A percentile compares a stretch with the other conserved stretches of the same genome.
Conservation (phyloP, 2,329 filamentous ascomycete species). For the Sarocladium oryzae region DNA sequence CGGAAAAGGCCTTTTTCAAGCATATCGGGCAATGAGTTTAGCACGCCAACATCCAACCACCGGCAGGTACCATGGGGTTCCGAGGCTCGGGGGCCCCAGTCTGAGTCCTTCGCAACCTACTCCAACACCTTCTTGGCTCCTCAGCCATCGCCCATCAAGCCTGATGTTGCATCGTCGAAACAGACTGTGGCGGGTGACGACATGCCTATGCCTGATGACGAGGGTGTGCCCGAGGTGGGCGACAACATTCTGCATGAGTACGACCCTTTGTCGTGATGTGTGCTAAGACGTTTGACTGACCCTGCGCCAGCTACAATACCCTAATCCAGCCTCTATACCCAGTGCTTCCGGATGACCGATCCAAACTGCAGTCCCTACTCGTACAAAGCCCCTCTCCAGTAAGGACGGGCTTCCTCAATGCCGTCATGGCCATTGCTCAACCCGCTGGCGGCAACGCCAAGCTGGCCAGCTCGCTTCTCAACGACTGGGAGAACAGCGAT, state of each 20-base stretch:
- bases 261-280: constrained; percentile 14
- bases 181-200: constrained; percentile 29
- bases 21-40: constrained; percentile 36
- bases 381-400: constrained; percentile 48
- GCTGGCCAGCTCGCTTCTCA: constrained; percentile 39
- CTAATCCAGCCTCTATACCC: constrained; percentile 62
- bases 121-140: constrained; percentile 38
- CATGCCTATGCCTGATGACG: constrained; percentile 25
- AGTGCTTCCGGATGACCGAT: constrained; percentile 52
- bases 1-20: constrained; percentile 44
- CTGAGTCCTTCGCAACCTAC: constrained; percentile 27
- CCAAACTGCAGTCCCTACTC: constrained; percentile 49
- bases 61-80: constrained; percentile 41
- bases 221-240: constrained; percentile 31
- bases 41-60: constrained; percentile 29
- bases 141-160: constrained; percentile 34
- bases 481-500: constrained; percentile 43
- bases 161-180: constrained; percentile 29
- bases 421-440: constrained; percentile 49
- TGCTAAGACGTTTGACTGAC: neutral
- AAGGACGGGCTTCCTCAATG: constrained; percentile 58
- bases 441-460: constrained; percentile 34
- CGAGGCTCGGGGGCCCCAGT: constrained; percentile 38
- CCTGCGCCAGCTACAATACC: constrained; percentile 47
- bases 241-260: constrained; percentile 41